phyloP scores from a whole-genome alignment of 257 asterid genomes.

The Salvia rosmarinus region DNA sequence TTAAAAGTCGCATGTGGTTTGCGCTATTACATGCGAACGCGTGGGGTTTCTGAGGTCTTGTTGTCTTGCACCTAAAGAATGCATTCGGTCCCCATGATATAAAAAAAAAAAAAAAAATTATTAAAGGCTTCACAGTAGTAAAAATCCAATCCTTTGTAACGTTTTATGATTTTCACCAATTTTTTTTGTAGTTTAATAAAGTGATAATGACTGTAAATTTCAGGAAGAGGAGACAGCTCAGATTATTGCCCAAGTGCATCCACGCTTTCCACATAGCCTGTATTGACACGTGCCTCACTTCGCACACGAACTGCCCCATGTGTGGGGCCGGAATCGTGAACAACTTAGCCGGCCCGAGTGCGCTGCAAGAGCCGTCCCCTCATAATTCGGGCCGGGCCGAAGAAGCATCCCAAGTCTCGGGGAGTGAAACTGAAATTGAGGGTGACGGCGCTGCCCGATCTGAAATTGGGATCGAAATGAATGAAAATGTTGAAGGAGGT shows the following conservation, averaged over 20 bases:
- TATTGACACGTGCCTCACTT: slow-evolving; percentile 84
- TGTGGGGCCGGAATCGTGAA: slow-evolving; percentile 69
- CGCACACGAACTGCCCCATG: slow-evolving; percentile 81
- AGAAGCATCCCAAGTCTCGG: slow-evolving; percentile 26
- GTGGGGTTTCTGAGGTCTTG: too few relatives aligned
- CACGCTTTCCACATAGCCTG: slow-evolving; percentile 86
- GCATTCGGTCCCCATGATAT: too few relatives aligned
- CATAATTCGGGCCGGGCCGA: slow-evolving; percentile 34
- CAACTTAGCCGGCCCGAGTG: neutral
- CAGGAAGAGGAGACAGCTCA: slow-evolving; percentile 64
- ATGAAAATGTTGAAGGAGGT: slow-evolving; percentile 21
- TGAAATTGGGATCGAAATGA: slow-evolving; percentile 11
- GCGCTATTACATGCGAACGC: too few relatives aligned
- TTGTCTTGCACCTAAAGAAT: too few relatives aligned
- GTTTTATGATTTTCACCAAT: too few relatives aligned
- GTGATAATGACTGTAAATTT: too few relatives aligned
- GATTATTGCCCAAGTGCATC: slow-evolving; percentile 73
- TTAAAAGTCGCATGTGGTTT: too few relatives aligned
- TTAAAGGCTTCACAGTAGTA: too few relatives aligned
- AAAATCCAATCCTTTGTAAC: too few relatives aligned
- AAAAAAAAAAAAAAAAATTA: too few relatives aligned
- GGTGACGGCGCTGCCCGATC: slow-evolving; percentile 29
- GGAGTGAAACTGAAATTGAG: slow-evolving; percentile 31
- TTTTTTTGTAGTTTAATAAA: too few relatives aligned
- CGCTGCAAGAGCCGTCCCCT: slow-evolving; percentile 21